Evolutionary conservation across 2,329 filamentous ascomycete species (phyloP), one percentile per base, ranked within the genome.

Genomic region (Botryosphaeria dothidea): DNA sequence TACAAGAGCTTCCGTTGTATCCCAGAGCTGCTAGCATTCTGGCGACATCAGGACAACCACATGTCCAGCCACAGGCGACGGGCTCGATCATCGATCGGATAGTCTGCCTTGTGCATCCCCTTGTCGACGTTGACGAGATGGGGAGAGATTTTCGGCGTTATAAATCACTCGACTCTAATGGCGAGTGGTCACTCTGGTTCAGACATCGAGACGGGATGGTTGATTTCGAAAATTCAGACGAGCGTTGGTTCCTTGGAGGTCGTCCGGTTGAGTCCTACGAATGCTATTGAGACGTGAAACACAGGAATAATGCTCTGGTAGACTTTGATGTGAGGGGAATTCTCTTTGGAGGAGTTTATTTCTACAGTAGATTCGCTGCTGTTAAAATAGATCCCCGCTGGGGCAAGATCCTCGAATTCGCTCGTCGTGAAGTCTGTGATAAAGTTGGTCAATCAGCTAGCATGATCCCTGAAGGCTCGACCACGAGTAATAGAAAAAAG

Each of bases 221-320:
- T 17, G 67, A 67, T 3, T 72, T 80, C 54, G 71, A 73, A 21
- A 66, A 70, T 36, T 56, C 67, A 11, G 60, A 66, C 1, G 72
- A 68, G n/a, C 68, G 67, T 23, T 74, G 70, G 70, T 76, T 73
- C 48, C 71, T 79, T 19, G 71, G 67, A 25, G 75, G 71, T 6
- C 70, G 70, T 66, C 71, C 74, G 63, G 72, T 81, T 19, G 71
- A 76, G 65, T 75, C 70, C 43, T 74, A 72, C 57, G 71, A 78
- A 67, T 79, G 77, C n/a, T 38, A 38, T 56, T 56, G 52, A 41
- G 5, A 17, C 31, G 7, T 34, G 7, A 34, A 34, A 6, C n/a
- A n/a, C n/a, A n/a, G n/a, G n/a, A n/a, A n/a, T n/a, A n/a, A n/a
- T n/a, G n/a, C n/a, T n/a, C n/a, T n/a, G n/a, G n/a, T n/a, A n/a